Evolutionary conservation across 1,284 basidiomycete genomes (phyloP), one percentile per base, ranked within the genome.

Genomic region (Malassezia nana): DNA sequence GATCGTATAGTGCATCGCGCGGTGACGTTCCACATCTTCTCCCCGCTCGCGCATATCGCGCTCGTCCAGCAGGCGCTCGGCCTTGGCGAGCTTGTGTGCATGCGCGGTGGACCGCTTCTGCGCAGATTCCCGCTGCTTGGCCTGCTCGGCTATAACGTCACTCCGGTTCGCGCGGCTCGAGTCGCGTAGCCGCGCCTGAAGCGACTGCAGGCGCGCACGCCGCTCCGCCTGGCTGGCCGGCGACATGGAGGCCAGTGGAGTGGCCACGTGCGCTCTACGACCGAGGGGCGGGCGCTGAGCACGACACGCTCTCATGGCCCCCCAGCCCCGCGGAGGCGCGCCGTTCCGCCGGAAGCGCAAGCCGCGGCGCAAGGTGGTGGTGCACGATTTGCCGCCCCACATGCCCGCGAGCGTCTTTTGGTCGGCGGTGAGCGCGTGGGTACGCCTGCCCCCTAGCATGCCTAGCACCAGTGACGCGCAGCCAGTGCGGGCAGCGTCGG

Each of bases 401-500:
- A 78, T 98, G 1, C 91, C 92, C 1, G 89, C 90, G 67, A 82
- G 83, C 1, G 77, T 92, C 46, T 96, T 98, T 75, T 96, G 92
- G 92, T 81, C 85, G 64, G 87, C 85, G 58, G 87, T 92, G 4
- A 79, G 83, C 50, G 76, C 80, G 1, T 96, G 89, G 89, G 83
- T 92, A 15, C 35, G 43, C 16, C 29, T 45, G 8, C 33, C 26
- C 7, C 25, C 28, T 16, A 26, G 33, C n/a, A 22, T 29, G 1
- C 28, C 35, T 2, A 79, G 58, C 15, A 51, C 60, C 80, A 29
- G 73, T 77, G 6, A 88, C 84, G 85, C 84, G 81, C 29, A 22
- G 40, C 31, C 39, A 15, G 20, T 29, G 39, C 48, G 30, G 13
- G 20, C 30, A 32, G 45, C 40, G 8, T 5, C 24, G 15, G 40